Conservation (phyloP, 1,139 yeast genomes). For the Debaryomycetaceae sp. region DNA sequence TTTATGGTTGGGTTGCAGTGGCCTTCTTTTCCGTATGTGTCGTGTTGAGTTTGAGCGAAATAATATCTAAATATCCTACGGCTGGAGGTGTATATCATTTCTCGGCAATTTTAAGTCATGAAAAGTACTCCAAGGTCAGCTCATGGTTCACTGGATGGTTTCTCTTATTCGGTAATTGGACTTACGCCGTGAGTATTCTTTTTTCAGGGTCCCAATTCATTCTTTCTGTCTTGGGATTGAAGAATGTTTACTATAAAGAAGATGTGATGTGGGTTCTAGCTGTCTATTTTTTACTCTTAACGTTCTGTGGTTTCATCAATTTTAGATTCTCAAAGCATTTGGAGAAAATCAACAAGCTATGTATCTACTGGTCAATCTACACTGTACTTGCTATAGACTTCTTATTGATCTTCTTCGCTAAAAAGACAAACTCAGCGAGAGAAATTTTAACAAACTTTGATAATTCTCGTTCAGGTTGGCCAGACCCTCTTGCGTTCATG, state of each 20-base stretch:
- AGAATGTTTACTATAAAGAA: conserved; percentile 54
- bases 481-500: conserved; percentile 59
- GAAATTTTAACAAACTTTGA: conserved; percentile 68
- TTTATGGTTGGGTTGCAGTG: conserved; percentile 68
- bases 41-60: conserved; percentile 66
- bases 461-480: conserved; percentile 71
- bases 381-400: conserved; percentile 70
- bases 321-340: conserved; percentile 55
- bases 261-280: conserved; percentile 53
- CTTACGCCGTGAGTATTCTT: conserved; percentile 68
- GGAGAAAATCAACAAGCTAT: conserved; percentile 60
- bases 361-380: conserved; percentile 71
- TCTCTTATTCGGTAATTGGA: conserved; percentile 69
- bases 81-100: conserved; percentile 76
- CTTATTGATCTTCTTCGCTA: conserved; percentile 56
- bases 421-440: conserved; percentile 55
- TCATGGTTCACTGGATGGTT: conserved; percentile 82
- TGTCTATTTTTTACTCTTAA: conserved; percentile 54
- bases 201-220: conserved; percentile 75
- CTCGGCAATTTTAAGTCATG: conserved; percentile 64
- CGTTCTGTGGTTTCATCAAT: conserved; percentile 59
- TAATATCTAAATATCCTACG: conserved; percentile 70
- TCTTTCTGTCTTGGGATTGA: conserved; percentile 59
- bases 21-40: conserved; percentile 60
- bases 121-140: conserved; percentile 48